Conservation (phyloP, 2,329 filamentous ascomycete genomes). For the Pseudocercospora crystallina region DNA sequence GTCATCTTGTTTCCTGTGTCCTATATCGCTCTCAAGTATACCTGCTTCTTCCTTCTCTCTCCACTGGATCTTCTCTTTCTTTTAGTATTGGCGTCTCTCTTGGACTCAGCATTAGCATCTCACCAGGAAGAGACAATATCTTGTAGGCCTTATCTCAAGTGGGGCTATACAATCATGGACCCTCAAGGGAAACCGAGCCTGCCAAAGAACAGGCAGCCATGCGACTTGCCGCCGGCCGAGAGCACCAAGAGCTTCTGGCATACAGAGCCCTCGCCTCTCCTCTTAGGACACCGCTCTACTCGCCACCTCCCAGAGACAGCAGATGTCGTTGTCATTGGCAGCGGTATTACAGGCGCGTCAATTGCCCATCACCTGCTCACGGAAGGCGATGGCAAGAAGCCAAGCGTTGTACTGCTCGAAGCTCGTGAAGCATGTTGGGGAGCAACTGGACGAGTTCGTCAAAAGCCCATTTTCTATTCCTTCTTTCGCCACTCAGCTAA, state of each 20-base stretch:
- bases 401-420: conserved; percentile 70
- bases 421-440: conserved; percentile 79
- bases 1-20: too few species aligned
- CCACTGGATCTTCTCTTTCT: too few species aligned
- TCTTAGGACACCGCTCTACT: conserved; percentile 69
- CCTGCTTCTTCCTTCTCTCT: too few species aligned
- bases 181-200: conserved; percentile 23
- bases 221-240: conserved; percentile 24
- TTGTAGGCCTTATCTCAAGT: not conserved
- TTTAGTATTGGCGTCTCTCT: too few species aligned
- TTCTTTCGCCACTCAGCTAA: not conserved
- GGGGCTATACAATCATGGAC: too few species aligned
- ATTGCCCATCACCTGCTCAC: conserved; percentile 57
- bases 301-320: conserved; percentile 59
- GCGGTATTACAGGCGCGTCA: conserved; percentile 74
- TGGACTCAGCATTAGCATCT: too few species aligned
- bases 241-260: conserved; percentile 68
- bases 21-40: too few species aligned
- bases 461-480: not conserved
- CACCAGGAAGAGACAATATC: not conserved
- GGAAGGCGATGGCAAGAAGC: conserved; percentile 42
- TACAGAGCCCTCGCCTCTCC: conserved; percentile 61
- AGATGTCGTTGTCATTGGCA: conserved; percentile 72
- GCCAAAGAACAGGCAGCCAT: conserved; percentile 22
- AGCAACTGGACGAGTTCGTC: conserved; percentile 73